Evolutionary conservation across 805 yeast species (phyloP), one percentile per base, ranked within the genome.

Genomic region (Yarrowia sp.): DNA sequence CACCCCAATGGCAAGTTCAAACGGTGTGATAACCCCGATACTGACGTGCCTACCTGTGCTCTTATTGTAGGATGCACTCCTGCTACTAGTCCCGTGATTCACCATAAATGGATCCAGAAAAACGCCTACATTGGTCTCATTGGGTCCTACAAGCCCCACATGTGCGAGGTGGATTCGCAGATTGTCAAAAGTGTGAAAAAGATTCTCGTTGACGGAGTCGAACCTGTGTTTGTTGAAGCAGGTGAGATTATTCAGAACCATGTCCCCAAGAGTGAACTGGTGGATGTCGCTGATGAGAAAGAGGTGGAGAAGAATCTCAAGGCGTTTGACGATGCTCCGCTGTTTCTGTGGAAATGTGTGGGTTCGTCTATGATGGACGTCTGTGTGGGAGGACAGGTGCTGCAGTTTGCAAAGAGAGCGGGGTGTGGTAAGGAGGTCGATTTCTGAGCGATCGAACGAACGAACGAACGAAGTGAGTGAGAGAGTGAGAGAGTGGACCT

Each of bases 301-400:
- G 22, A 8, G 36, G 67, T 63, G 2, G 46, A 48, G 2, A 19
- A 48, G 36, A 3, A 26, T 12, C n/a, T 49, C 19, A 19, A 26
- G 11, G 11, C 4, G 41, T 63, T 63, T 26, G 50, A 48, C 26
- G 67, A 63, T 14, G 65, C 52, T 1, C 5, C 16, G 0, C 35
- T 65, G 12, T 41, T 65, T 5, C 38, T 53, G 22, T 65, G 68
- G 68, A 65, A 65, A 45, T 65, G 68, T 32, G 68, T 65, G 10
- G 68, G 68, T 9, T 65, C 61, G 15, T 36, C 48, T 5, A 65
- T 65, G 50, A 65, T 65, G 68, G 68, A 65, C 15, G 61, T 65
- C 0, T 42, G 52, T 14, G 61, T 65, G 0, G 61, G 68, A 16
- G 61, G 52, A 11, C 40, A 65, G 35, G 61, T 65, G 12, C 35